phyloP scores from a whole-genome alignment of 2,329 filamentous ascomycete species.

The Colletotrichum euphorbiae region DNA sequence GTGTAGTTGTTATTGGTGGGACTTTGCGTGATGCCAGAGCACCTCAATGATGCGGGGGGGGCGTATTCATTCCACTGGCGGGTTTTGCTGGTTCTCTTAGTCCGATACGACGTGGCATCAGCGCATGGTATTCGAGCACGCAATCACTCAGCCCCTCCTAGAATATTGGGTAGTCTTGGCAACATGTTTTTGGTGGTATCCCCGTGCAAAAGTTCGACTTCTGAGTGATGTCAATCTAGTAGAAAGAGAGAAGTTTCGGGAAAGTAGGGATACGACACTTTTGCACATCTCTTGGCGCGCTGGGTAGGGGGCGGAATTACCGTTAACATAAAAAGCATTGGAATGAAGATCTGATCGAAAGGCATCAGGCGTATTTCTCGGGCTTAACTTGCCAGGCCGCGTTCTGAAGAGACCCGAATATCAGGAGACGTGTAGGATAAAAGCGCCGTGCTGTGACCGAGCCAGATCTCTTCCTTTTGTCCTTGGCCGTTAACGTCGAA shows the following conservation, averaged over 20 bases:
- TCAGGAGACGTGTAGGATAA: no score
- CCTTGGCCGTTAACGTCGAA: neutral
- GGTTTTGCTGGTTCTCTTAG: slow-evolving; percentile 8
- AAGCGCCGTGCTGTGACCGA: no score
- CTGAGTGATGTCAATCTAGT: no score
- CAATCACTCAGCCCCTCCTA: neutral
- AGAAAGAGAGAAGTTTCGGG: no score
- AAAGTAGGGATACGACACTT: neutral
- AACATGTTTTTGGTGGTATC: neutral
- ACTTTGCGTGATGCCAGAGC: slow-evolving; percentile 1
- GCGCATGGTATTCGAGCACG: neutral
- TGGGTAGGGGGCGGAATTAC: no score
- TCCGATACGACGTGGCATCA: slow-evolving; percentile 1
- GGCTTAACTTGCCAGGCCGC: no score
- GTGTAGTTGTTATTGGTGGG: slow-evolving; percentile 4
- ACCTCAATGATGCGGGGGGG: neutral
- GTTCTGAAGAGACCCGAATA: no score
- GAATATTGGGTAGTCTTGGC: slow-evolving; percentile 3
- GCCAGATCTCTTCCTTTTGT: neutral
- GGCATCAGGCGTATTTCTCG: no score
- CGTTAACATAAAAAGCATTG: no score
- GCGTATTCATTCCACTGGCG: slow-evolving; percentile 3
- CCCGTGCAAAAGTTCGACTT: no score
- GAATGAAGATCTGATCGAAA: no score
- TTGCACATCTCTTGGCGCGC: neutral